phyloP scores from a whole-genome alignment of 2,329 filamentous ascomycete species.

The Hymenoscyphus scutula region DNA sequence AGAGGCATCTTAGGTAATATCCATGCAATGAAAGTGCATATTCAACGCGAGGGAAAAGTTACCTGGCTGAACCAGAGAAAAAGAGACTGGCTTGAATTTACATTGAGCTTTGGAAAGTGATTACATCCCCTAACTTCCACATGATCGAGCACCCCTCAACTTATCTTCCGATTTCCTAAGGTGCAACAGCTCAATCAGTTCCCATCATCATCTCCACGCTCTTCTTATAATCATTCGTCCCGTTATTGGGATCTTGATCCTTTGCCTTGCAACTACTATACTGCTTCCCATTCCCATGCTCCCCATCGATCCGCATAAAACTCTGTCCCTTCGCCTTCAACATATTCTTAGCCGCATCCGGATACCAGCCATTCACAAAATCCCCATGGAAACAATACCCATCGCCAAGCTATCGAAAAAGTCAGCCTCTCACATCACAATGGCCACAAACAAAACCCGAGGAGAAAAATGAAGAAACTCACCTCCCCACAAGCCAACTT shows the following conservation, averaged over 20 bases:
- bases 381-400: slow-evolving; percentile 43
- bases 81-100: no score
- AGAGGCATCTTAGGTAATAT: no score
- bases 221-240: slow-evolving; percentile 40
- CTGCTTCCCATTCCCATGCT: slow-evolving; percentile 14
- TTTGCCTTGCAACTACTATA: slow-evolving; percentile 36
- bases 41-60: no score
- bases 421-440: no score
- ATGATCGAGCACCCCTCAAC: neutral
- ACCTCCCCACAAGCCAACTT: slow-evolving; percentile 14
- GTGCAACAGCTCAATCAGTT: neutral
- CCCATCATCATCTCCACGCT: slow-evolving; percentile 13
- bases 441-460: no score
- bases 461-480: neutral
- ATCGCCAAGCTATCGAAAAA: slow-evolving; percentile 37
- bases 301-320: slow-evolving; percentile 33
- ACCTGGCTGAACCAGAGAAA: no score
- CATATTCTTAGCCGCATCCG: slow-evolving; percentile 43
- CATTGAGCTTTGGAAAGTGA: neutral
- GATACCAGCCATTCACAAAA: slow-evolving; percentile 47
- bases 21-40: no score
- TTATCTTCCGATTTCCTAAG: neutral
- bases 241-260: slow-evolving; percentile 42
- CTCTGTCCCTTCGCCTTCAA: slow-evolving; percentile 37
- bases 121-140: neutral